Percentiles rank a stretch among this genome's conserved stretches.
Conservation (phyloP, 2,329 filamentous ascomycete species). For the Fusarium phyllophilum region DNA sequence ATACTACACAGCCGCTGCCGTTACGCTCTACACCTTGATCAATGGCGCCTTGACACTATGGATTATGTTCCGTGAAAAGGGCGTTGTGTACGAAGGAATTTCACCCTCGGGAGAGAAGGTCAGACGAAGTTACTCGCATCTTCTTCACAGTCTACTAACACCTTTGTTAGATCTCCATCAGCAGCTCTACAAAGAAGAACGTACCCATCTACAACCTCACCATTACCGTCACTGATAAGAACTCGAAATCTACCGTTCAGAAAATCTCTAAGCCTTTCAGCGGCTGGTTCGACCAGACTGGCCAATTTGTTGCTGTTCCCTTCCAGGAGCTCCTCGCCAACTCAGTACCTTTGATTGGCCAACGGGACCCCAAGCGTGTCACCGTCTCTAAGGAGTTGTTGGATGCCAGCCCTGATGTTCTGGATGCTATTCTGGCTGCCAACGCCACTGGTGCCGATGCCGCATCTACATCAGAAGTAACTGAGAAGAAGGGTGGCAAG, state of each 20-base stretch:
- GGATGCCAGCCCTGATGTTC: conserved; percentile 57
- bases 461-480: conserved; percentile 46
- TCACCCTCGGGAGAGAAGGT: conserved; percentile 74
- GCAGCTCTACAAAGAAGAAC: conserved; percentile 79
- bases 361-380: conserved; percentile 71
- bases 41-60: conserved; percentile 84
- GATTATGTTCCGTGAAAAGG: conserved; percentile 85
- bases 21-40: conserved; percentile 80
- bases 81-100: conserved; percentile 80
- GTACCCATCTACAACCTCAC: conserved; percentile 82
- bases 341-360: conserved; percentile 72
- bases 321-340: conserved; percentile 82
- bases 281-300: conserved; percentile 79
- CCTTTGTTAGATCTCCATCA: conserved; percentile 73
- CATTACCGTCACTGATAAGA: conserved; percentile 63
- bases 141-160: conserved; percentile 20
- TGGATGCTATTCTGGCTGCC: conserved; percentile 59
- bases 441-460: conserved; percentile 44
- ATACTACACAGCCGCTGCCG: conserved; percentile 80
- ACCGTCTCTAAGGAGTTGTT: conserved; percentile 51
- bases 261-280: conserved; percentile 73
- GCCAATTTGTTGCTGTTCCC: conserved; percentile 77
- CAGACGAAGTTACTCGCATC: conserved; percentile 52
- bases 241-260: conserved; percentile 54
- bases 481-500: conserved; percentile 57